These are phyloP conservation scores for Chaetomium sp. DNA, from an alignment of 2,329 filamentous ascomycete genomes.

Conservation along the genomic window DNA sequence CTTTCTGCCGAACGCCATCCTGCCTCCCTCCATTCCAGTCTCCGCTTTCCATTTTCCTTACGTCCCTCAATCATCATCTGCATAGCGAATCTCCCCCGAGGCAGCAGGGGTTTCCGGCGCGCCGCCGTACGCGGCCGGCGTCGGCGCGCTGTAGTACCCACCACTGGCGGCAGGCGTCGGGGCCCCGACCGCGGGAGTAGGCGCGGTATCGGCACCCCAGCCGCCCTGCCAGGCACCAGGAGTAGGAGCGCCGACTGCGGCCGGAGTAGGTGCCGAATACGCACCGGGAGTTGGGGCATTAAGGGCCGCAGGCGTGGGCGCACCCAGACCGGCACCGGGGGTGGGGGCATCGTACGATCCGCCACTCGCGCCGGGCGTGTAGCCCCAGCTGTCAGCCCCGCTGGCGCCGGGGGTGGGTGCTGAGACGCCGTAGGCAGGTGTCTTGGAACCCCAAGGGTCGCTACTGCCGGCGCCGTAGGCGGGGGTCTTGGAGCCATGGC, in stretches of 20 bases:
- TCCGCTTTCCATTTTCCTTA: neutral
- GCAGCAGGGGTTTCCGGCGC: constrained; percentile 64
- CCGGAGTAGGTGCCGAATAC: constrained; percentile 65
- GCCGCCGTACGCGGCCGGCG: constrained; percentile 61
- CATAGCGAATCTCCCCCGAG: constrained; percentile 54
- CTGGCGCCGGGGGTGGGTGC: constrained; percentile 61
- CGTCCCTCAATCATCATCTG: constrained; percentile 51
- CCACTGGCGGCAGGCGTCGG: constrained; percentile 70
- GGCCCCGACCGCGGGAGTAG: constrained; percentile 65
- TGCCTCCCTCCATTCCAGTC: neutral
- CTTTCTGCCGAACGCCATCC: constrained; percentile 6
- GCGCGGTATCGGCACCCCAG: constrained; percentile 64
- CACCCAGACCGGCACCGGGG: constrained; percentile 60
- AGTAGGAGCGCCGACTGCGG: constrained; percentile 64
- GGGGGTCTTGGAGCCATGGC: constrained; percentile 68
- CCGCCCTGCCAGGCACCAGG: constrained; percentile 62
- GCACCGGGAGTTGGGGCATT: constrained; percentile 73
- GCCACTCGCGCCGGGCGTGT: constrained; percentile 54
- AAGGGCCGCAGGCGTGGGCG: constrained; percentile 63
- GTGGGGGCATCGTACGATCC: constrained; percentile 70
- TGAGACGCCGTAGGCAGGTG: constrained; percentile 69
- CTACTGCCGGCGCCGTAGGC: constrained; percentile 52
- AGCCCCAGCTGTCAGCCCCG: constrained; percentile 62
- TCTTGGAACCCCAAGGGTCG: constrained; percentile 74
- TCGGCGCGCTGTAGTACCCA: constrained; percentile 61